Conservation (phyloP, 768 basidiomycete genomes). For the Clavaria fumosa region DNA sequence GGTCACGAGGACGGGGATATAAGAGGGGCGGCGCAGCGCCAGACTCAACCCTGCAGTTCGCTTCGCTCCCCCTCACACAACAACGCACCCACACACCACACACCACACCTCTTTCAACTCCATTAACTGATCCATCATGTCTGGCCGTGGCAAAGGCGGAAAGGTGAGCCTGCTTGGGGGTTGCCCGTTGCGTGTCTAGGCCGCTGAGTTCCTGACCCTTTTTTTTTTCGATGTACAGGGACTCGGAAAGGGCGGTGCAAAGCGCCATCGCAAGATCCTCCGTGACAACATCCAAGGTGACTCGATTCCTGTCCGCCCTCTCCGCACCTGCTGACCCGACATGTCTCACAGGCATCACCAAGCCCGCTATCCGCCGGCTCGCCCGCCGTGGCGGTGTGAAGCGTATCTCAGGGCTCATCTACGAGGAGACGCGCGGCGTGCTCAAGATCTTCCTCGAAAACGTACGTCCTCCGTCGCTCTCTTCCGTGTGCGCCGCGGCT, state of each 20-base stretch:
- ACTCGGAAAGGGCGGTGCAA: slow-evolving; percentile 75
- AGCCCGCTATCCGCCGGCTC: slow-evolving; percentile 75
- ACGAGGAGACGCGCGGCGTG: slow-evolving; percentile 86
- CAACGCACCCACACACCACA: no score
- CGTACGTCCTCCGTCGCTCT: slow-evolving; percentile 21
- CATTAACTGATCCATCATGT: no score
- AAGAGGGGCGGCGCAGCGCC: no score
- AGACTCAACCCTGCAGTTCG: no score
- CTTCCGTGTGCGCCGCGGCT: background rate
- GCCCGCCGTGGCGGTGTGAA: slow-evolving; percentile 89
- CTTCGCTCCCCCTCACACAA: no score
- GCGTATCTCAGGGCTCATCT: slow-evolving; percentile 76
- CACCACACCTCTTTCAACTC: no score
- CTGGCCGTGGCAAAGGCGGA: no score
- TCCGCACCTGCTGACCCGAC: background rate
- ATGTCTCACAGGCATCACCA: slow-evolving; percentile 48
- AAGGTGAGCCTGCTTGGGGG: slow-evolving; percentile 25
- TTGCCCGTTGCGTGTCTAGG: background rate
- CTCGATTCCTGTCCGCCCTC: slow-evolving; percentile 5
- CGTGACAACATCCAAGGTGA: slow-evolving; percentile 56
- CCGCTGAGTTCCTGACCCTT: no score
- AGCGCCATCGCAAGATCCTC: slow-evolving; percentile 74
- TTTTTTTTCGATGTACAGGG: slow-evolving; percentile 24
- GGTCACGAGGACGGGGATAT: no score
- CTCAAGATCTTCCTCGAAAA: slow-evolving; percentile 82